Conservation (phyloP, 2,329 filamentous ascomycete genomes). For the Pseudogymnoascus sp. region DNA sequence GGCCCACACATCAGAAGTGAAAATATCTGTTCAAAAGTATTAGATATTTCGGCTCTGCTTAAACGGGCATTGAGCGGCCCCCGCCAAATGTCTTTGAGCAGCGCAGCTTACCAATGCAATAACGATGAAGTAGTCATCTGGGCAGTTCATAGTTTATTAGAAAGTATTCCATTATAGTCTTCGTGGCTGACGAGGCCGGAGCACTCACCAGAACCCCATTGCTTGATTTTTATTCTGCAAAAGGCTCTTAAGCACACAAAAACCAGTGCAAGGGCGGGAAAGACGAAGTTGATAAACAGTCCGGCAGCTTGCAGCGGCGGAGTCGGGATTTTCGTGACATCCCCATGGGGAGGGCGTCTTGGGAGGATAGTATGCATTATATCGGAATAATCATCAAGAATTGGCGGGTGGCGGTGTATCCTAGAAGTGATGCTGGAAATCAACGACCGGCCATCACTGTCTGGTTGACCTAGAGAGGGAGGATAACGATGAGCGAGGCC, state of each 20-base stretch:
- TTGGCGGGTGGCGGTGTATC: not conserved
- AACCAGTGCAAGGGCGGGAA: constrained; percentile 27
- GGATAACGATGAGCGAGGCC: not conserved
- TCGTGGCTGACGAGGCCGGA: constrained; percentile 12
- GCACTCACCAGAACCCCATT: constrained; percentile 24
- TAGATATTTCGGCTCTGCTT: not conserved
- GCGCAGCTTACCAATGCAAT: not conserved
- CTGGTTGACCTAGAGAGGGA: not conserved
- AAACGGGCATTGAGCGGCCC: not conserved
- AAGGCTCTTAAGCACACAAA: constrained; percentile 22
- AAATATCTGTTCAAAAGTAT: not conserved
- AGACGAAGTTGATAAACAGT: constrained; percentile 29
- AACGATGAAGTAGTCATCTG: not conserved
- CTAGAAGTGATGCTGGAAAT: not conserved
- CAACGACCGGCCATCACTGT: not conserved
- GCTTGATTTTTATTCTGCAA: constrained; percentile 26
- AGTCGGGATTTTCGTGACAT: constrained; percentile 24
- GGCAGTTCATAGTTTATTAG: not conserved
- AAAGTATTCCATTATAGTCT: not conserved
- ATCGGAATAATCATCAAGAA: not conserved
- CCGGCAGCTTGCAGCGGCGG: constrained; percentile 28
- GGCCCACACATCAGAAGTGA: not conserved
- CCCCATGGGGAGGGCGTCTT: not conserved
- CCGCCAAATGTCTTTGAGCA: not conserved
- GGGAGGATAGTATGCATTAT: constrained; percentile 3